Evolutionary conservation across 1,139 yeast genomes (phyloP).

Genomic region (Kazachstania sp.): DNA sequence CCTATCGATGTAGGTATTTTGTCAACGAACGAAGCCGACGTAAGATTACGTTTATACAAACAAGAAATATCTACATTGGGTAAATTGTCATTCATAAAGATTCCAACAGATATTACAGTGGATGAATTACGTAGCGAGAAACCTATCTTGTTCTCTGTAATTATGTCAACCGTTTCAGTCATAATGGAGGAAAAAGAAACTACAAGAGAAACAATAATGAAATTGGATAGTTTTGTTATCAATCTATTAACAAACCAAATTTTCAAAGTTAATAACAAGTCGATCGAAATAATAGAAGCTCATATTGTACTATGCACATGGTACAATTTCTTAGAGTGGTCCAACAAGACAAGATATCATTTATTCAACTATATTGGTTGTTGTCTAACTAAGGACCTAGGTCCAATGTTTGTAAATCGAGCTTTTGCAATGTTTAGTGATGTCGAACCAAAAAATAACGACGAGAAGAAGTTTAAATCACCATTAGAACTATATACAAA

Average conservation of each 20-base stretch:
- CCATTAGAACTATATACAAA: conserved; percentile 17
- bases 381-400: conserved; percentile 68
- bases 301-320: conserved; percentile 57
- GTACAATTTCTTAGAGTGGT: conserved; percentile 79
- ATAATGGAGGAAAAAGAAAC: conserved; percentile 32
- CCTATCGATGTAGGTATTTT: conserved; percentile 41
- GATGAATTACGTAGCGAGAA: conserved; percentile 41
- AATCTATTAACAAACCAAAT: conserved; percentile 53
- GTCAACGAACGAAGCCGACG: conserved; percentile 42
- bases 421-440: conserved; percentile 21
- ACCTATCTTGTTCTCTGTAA: conserved; percentile 56
- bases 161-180: conserved; percentile 55
- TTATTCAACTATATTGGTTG: conserved; percentile 57
- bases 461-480: conserved; percentile 7
- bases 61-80: conserved; percentile 35
- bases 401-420: conserved; percentile 39
- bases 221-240: conserved; percentile 52
- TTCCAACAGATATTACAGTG: conserved; percentile 39
- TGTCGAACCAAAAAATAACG: conserved; percentile 11
- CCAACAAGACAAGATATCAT: conserved; percentile 70
- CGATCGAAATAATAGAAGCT: conserved; percentile 57
- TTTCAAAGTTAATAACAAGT: conserved; percentile 63
- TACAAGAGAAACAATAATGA: conserved; percentile 34
- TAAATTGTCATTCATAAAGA: conserved; percentile 43
- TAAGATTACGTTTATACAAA: conserved; percentile 39